Conservation (phyloP, 139 green algal genomes). For the Chlorella sorokiniana region DNA sequence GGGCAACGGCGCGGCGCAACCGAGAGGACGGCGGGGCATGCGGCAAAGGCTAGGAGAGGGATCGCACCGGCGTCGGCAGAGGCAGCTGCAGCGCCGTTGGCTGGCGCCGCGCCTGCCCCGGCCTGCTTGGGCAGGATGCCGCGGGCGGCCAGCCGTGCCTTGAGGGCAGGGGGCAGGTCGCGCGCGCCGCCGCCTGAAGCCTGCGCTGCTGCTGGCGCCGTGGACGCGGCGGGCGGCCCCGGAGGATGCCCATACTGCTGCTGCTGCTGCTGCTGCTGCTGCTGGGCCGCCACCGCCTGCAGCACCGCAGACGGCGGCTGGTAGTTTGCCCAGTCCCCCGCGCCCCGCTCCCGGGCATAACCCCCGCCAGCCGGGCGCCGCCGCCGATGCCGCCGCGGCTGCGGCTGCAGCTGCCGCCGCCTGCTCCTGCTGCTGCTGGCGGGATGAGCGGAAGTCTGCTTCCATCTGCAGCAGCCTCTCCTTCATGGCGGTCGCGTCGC, state of each 20-base stretch:
- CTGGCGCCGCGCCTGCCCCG: neutral
- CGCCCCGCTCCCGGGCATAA: constrained; percentile 30
- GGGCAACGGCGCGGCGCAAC: too few relatives aligned
- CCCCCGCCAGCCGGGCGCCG: neutral
- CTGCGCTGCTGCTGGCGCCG: neutral
- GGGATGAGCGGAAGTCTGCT: neutral
- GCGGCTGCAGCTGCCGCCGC: neutral
- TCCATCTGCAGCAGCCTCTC: constrained; percentile 25
- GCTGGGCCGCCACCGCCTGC: constrained; percentile 16
- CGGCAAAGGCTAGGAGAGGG: too few relatives aligned
- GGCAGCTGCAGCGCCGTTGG: neutral
- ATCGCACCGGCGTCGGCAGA: too few relatives aligned
- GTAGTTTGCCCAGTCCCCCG: constrained; percentile 59
- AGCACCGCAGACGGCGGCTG: constrained; percentile 53
- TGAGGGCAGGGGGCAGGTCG: constrained; percentile 64
- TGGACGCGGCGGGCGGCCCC: neutral
- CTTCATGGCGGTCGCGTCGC: neutral
- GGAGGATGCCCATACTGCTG: neutral
- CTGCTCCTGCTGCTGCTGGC: neutral
- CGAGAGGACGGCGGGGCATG: too few relatives aligned
- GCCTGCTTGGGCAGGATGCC: constrained; percentile 58
- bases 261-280: constrained; percentile 13
- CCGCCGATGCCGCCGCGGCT: neutral
- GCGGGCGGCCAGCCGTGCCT: constrained; percentile 53
- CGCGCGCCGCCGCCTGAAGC: constrained; percentile 34